These are phyloP conservation scores for Boletus tylopilopsis DNA, from an alignment of 768 basidiomycete species.

Conservation along the genomic window DNA sequence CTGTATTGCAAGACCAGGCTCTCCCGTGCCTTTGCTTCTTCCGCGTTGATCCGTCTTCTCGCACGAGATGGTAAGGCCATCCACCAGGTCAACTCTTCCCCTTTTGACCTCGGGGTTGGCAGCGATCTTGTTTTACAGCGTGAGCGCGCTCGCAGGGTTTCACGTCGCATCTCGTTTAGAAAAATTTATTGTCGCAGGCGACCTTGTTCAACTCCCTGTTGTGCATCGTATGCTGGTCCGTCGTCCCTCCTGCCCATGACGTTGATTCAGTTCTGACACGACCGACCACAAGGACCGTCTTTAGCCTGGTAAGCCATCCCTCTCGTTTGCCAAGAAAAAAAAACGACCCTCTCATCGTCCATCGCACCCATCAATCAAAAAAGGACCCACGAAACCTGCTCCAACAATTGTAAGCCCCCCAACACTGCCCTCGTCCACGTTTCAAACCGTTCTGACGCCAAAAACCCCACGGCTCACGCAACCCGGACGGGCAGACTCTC, in stretches of 20 bases:
- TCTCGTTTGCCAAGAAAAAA: no score
- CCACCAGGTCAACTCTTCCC: background rate
- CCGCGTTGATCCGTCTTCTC: conserved; percentile 13
- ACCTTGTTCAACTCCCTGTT: conserved; percentile 5
- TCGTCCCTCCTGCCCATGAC: no score
- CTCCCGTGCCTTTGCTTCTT: background rate
- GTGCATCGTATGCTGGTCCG: conserved; percentile 15
- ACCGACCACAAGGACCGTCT: conserved; percentile 7
- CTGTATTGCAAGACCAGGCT: conserved; percentile 1
- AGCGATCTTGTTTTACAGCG: conserved; percentile 18
- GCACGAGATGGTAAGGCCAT: conserved; percentile 22
- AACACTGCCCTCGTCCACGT: no score
- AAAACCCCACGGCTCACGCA: no score
- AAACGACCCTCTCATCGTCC: background rate
- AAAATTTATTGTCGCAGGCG: no score
- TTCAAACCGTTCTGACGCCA: no score
- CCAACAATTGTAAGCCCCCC: conserved; percentile 9
- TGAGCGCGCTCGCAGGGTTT: background rate
- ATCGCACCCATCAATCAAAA: background rate
- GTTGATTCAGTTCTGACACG: background rate
- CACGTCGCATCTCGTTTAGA: background rate
- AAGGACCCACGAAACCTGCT: conserved; percentile 18
- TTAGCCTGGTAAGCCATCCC: conserved; percentile 4
- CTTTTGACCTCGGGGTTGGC: background rate
- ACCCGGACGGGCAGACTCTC: conserved; percentile 13